A percentile compares a stretch with the other conserved stretches of the same genome.
phyloP scores from a whole-genome alignment of 2,329 filamentous ascomycete genomes.

The Trichoderma lentiforme region DNA sequence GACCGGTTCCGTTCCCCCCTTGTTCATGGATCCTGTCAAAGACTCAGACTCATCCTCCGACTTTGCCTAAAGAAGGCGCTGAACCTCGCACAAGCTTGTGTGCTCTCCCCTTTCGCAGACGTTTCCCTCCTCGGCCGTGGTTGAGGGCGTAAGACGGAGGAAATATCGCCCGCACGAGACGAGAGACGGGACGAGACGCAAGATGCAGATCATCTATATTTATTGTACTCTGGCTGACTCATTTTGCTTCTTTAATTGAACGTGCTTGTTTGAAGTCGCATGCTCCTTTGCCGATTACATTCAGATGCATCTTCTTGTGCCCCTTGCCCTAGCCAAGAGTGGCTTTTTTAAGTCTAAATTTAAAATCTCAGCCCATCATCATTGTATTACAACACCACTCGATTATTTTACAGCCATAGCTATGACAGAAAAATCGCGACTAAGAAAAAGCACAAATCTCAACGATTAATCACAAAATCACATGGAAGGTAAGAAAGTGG shows the following conservation, averaged over 20 bases:
- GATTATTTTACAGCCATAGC: neutral
- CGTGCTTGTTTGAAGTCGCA: neutral
- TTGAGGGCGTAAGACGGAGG: slow-evolving; percentile 9
- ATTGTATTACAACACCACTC: neutral
- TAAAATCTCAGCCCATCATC: neutral
- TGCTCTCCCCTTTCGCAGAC: neutral
- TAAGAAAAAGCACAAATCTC: neutral
- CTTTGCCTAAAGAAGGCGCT: neutral
- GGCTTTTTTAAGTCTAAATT: neutral
- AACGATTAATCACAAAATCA: neutral
- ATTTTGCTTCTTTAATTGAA: neutral
- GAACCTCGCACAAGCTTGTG: neutral
- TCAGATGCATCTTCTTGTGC: neutral
- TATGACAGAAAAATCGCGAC: rapidly evolving
- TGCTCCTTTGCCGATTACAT: neutral
- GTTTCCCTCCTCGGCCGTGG: neutral
- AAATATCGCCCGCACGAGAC: neutral
- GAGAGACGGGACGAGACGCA: neutral
- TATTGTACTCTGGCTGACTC: neutral
- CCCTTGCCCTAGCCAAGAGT: neutral
- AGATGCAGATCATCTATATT: neutral
- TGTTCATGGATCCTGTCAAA: neutral
- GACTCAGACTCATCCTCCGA: neutral
- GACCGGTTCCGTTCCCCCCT: neutral
- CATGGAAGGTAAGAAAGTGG: neutral